Percentiles rank a stretch among this genome's conserved stretches.
These are phyloP conservation scores for Saccharomycodes ludwigii DNA, from an alignment of 805 yeast genomes.

Conservation along the genomic window DNA sequence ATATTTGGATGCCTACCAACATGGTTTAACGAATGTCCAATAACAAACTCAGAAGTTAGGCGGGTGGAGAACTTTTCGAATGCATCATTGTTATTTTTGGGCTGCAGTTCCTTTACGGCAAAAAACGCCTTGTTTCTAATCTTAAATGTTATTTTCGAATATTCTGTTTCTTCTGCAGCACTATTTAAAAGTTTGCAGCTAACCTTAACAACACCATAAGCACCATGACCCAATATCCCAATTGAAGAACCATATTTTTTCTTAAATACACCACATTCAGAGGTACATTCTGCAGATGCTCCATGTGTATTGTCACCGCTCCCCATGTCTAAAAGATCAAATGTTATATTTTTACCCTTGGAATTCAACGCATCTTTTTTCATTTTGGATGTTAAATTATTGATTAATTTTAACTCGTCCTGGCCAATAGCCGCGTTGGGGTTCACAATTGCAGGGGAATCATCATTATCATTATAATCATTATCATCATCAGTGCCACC, in stretches of 20 bases:
- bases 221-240: conserved; percentile 75
- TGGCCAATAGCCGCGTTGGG: conserved; percentile 35
- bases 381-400: conserved; percentile 34
- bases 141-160: conserved; percentile 43
- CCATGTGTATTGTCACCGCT: conserved; percentile 1
- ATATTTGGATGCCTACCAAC: conserved; percentile 47
- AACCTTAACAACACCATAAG: conserved; percentile 86
- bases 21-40: conserved; percentile 60
- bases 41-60: conserved; percentile 76
- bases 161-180: conserved; percentile 7
- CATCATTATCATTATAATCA: no score
- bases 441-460: conserved; percentile 17
- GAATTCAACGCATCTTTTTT: conserved; percentile 28
- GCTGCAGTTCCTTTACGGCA: conserved; percentile 82
- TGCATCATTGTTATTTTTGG: conserved; percentile 73
- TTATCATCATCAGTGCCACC: no score
- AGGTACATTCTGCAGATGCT: conserved; percentile 3
- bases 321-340: conserved; percentile 8
- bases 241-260: conserved; percentile 39
- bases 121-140: conserved; percentile 58
- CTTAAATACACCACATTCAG: conserved; percentile 18
- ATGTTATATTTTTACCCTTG: conserved; percentile 16
- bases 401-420: conserved; percentile 35
- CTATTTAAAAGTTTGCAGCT: conserved; percentile 39
- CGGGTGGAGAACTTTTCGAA: conserved; percentile 86